Evolutionary conservation across 2,329 filamentous ascomycete genomes (phyloP), one percentile per base, ranked within the genome.

Genomic region (Daldinia eschscholtzii): DNA sequence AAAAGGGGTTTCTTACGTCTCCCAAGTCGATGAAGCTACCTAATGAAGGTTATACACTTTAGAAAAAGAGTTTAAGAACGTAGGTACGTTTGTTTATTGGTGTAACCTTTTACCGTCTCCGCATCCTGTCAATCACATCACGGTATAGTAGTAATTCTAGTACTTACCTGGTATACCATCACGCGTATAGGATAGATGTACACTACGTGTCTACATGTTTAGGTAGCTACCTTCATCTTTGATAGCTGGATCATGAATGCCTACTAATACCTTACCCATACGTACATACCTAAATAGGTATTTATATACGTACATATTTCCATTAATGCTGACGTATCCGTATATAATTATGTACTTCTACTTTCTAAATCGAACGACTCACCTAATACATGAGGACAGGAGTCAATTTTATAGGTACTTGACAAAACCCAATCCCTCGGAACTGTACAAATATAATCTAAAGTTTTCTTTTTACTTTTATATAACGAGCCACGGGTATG

Each of bases 141-240:
- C 30, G 35, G 42, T 58, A 57, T 65, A 52, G 52, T 65, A 57
- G 52, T 57, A 65, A 57, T 52, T 61, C 42, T 41, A 23, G 20
- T 23, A 44, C n/a, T 26, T 59, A n/a, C n/a, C n/a, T n/a, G n/a
- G n/a, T n/a, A 39, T 57, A 37, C 20, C 26, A 33, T 6, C 15
- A 52, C 33, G 7, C 7, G 26, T 52, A 37, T 35, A n/a, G 4
- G 26, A 50, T 35, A 35, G 7, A 28, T 53, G 7, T 35, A 9
- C 7, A 23, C 7, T 35, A 35, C 33, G 52, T 26, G 12, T 37
- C 12, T 23, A 55, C 18, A 6, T 52, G 26, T 52, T 48, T 23
- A 23, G 20, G 20, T 23, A 23, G 20, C 20, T 23, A 23, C 20
- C 20, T 23, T 23, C 20, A 2, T 23, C 20, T 23, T 23, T 23